Percentiles rank a stretch among this genome's conserved stretches.
Evolutionary conservation across 2,329 filamentous ascomycete genomes (phyloP).

Genomic region (Neonectria magnoliae): DNA sequence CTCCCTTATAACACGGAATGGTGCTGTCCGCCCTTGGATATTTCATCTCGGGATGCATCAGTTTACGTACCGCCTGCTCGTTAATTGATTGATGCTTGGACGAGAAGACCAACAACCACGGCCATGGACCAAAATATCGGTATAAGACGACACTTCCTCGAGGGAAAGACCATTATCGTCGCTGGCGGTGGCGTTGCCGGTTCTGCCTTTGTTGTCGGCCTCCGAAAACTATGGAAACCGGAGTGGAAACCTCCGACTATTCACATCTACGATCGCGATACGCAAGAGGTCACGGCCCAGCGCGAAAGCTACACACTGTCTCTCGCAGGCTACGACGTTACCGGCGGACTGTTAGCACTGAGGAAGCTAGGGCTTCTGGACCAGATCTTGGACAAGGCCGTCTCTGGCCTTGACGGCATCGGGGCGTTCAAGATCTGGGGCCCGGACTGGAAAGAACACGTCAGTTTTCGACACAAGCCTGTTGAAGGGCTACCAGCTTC

Average conservation of each 20-base stretch:
- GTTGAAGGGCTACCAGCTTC: conserved; percentile 48
- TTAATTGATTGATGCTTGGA: neutral
- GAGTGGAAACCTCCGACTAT: conserved; percentile 46
- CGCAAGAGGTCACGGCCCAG: conserved; percentile 39
- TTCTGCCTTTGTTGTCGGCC: conserved; percentile 52
- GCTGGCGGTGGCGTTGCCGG: conserved; percentile 57
- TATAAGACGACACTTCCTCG: conserved; percentile 44
- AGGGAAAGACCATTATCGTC: conserved; percentile 55
- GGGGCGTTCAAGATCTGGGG: conserved; percentile 55
- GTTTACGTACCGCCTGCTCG: neutral
- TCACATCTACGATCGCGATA: conserved; percentile 55
- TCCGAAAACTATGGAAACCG: conserved; percentile 52
- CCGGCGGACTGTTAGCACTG: conserved; percentile 51
- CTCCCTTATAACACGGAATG: conserved; percentile 12
- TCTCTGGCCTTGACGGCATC: conserved; percentile 43
- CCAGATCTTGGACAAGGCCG: conserved; percentile 41
- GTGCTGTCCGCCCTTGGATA: neutral
- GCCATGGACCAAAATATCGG: conserved; percentile 27
- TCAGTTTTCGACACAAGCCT: conserved; percentile 46
- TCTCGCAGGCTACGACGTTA: conserved; percentile 47
- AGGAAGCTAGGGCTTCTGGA: conserved; percentile 53
- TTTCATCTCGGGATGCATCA: neutral
- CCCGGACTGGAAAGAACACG: conserved; percentile 47
- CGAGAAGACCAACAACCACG: neutral
- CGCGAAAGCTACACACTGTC: conserved; percentile 54